Evolutionary conservation across 371 early-diverging fungal species (phyloP), one percentile per base, ranked within the genome.

Genomic region (Lichtheimia hyalospora): DNA sequence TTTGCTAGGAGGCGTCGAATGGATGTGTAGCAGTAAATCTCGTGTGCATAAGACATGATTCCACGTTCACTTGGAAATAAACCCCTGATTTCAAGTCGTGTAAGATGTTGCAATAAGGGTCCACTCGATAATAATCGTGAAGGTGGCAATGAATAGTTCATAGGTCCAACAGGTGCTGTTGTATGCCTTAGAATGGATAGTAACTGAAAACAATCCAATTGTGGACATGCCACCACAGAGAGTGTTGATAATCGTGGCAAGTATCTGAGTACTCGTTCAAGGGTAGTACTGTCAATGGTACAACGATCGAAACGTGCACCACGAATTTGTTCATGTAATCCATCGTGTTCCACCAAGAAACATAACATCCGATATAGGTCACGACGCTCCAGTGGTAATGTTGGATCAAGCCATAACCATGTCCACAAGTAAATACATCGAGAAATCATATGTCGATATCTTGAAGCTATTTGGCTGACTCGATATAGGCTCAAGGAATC

Each of bases 21-120:
- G 39, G 27, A 27, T 4, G 55, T 55, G 34, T 61, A 61, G 40
- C 49, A 42, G 28, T 54, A 61, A 54, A 61, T 54, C 16, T 61
- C 61, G 3, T 49, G 54, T 8, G 55, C 61, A 54, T 54, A 61
- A 5, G 61, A 54, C 39, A 40, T 54, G 23, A 49, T 6, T 14
- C 49, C 42, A 3, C 61, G 61, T 14, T 61, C 61, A 40, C 61
- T 61, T 24, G 61, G 61, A 23, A 61, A 61, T 2, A 27, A 28
- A 0, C 61, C 61, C 48, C 43, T 54, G 44, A 61, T 54, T 16
- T 54, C 20, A 18, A 61, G 25, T 16, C 20, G 40, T n/a, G 18
- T 16, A 20, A 61, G 61, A 15, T 61, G 49, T 8, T 54, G 55
- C 60, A 59, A 50, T 34, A 49, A 44, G 0, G 55, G 55, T 13